These are phyloP conservation scores for Taiwanofungus camphoratus DNA, from an alignment of 1,284 basidiomycete species.

Conservation along the genomic window DNA sequence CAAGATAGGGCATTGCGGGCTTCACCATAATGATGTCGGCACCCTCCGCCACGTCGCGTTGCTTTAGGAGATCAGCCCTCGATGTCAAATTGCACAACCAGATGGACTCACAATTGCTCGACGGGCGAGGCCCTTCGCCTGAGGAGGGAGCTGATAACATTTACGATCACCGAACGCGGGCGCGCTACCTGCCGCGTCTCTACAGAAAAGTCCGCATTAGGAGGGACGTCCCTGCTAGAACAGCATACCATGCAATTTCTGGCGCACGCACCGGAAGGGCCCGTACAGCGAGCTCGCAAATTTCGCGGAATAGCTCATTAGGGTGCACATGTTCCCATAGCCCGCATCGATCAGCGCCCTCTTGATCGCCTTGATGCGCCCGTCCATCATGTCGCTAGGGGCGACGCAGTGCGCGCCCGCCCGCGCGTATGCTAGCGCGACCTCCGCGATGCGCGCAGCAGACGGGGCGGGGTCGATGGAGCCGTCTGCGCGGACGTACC, in stretches of 20 bases:
- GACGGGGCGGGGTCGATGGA: conserved; percentile 74
- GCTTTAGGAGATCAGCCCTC: conserved; percentile 40
- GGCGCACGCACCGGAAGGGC: conserved; percentile 76
- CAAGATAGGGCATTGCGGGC: conserved; percentile 92
- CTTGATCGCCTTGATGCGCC: conserved; percentile 89
- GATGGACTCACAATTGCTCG: conserved; percentile 76
- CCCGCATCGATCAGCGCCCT: conserved; percentile 77
- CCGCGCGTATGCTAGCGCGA: conserved; percentile 88
- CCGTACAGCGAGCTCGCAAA: conserved; percentile 97
- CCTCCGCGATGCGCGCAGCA: conserved; percentile 83
- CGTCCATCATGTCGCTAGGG: conserved; percentile 99
- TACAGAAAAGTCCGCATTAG: conserved; percentile 33
- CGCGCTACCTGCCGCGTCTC: conserved; percentile 93
- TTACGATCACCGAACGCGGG: conserved; percentile 94
- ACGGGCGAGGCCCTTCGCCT: conserved; percentile 85
- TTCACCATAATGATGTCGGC: conserved; percentile 99
- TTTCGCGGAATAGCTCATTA: conserved; percentile 99
- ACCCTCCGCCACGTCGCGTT: conserved; percentile 88
- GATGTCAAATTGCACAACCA: background rate
- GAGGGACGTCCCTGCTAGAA: too few relatives aligned
- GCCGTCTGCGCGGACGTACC: conserved; percentile 70
- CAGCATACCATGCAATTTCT: too few relatives aligned
- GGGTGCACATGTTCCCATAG: conserved; percentile 78
- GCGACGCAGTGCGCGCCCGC: conserved; percentile 98
- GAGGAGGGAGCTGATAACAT: conserved; percentile 94